A percentile compares a stretch with the other conserved stretches of the same genome.
phyloP scores from a whole-genome alignment of 1,139 yeast genomes.

The Wickerhamomyces sp. region DNA sequence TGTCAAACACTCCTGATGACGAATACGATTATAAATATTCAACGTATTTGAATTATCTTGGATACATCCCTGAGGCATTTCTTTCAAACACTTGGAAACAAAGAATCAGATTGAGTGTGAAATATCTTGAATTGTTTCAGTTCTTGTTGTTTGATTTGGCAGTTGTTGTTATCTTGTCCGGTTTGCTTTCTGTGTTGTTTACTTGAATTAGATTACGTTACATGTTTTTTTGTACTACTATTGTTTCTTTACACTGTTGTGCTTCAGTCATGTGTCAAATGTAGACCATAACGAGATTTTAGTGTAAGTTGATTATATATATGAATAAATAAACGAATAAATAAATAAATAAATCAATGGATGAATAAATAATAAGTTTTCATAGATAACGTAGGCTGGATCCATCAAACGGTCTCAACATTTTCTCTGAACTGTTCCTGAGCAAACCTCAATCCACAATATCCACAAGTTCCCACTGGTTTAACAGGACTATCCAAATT shows the following conservation, averaged over 20 bases:
- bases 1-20: constrained; percentile 25
- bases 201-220: constrained; percentile 9
- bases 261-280: too few relatives aligned
- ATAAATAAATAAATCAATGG: neutral
- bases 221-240: too few relatives aligned
- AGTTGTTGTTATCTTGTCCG: constrained; percentile 33
- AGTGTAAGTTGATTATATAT: too few relatives aligned
- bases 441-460: constrained; percentile 64
- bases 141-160: constrained; percentile 36
- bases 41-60: constrained; percentile 17
- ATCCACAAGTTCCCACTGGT: constrained; percentile 62
- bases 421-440: constrained; percentile 16
- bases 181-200: constrained; percentile 25
- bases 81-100: constrained; percentile 20
- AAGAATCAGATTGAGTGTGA: constrained; percentile 22
- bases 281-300: too few relatives aligned
- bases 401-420: constrained; percentile 7
- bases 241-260: too few relatives aligned
- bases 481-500: constrained; percentile 68
- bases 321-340: constrained; percentile 3
- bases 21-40: constrained; percentile 22
- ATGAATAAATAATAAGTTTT: neutral
- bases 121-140: constrained; percentile 35
- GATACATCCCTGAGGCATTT: constrained; percentile 22
- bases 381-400: constrained; percentile 2